Base-by-base conservation (phyloP, 1,284 basidiomycete genomes). In the Afroboletus lepidellus region DNA sequence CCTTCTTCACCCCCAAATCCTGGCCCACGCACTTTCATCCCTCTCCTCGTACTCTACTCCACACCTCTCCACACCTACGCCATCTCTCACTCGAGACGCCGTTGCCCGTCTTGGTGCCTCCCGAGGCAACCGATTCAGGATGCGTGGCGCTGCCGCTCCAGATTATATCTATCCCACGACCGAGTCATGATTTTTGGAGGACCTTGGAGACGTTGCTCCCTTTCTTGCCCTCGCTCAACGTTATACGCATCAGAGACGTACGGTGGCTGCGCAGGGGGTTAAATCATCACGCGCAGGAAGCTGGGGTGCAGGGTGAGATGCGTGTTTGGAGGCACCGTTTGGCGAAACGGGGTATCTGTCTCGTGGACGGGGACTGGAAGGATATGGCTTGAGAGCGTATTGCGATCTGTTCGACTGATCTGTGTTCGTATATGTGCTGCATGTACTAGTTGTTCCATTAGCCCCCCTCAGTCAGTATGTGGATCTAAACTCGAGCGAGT, bases 261-360 rank as follows among this genome's bases (percentile, higher is more conserved):
- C 79, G 80, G 32, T 90, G 88, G 87, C 67, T 90, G 34, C 72
- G 84, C 49, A 76, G 75, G 46, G 87, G 86, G 0, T 77, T 90
- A 67, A 83, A 77, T 12, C 69, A 70, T 2, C 74, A 75, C 53
- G 88, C 88, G 23, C 80, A 80, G 59, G 81, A 79, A 55, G 79
- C 87, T 4, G 88, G 88, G 4, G 78, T 89, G 13, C 87, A 90
- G 67, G 88, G 88, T 38, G 84, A 89, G 66, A 85, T 90, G 81
- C 72, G 75, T 55, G 77, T 82, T 48, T 91, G 88, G 88, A 74
- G 76, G 53, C 74, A 78, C 41, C 75, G 84, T 46, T 72, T 90
- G 33, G 71, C 69, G 13, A 74, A 80, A 53, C 73, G 77, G 56
- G 74, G 79, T 0, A 77, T 90, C 38, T 74, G 77, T 24, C 69